Evolutionary conservation across 345 rosid genomes (phyloP).

Genomic region (Eutrema yunnanense): DNA sequence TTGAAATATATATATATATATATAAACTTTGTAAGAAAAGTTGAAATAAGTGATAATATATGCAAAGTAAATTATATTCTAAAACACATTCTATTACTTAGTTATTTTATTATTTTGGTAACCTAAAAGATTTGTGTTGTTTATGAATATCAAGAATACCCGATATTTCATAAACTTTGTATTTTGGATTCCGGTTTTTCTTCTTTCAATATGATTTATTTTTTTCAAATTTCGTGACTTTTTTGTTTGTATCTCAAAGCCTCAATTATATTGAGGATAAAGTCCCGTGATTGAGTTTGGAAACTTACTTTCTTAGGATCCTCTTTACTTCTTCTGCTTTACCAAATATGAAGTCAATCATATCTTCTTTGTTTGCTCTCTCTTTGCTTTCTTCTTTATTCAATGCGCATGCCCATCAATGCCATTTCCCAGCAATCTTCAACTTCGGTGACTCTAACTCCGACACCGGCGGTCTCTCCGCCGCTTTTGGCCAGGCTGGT

Average conservation of each 20-base stretch:
- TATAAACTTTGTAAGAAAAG: too few relatives aligned
- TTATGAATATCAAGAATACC: too few relatives aligned
- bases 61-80: too few relatives aligned
- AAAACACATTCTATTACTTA: too few relatives aligned
- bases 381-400: conserved; percentile 6
- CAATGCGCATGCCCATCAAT: neutral
- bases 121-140: too few relatives aligned
- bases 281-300: neutral
- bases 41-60: too few relatives aligned
- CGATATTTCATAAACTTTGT: too few relatives aligned
- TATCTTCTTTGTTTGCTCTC: conserved; percentile 18
- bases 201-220: neutral
- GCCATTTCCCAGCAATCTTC: conserved; percentile 67
- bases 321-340: neutral
- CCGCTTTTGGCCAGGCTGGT: conserved; percentile 70
- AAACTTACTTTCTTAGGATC: neutral
- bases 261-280: neutral
- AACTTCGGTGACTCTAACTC: conserved; percentile 96
- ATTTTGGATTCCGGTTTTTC: neutral
- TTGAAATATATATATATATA: too few relatives aligned
- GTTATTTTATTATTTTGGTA: too few relatives aligned
- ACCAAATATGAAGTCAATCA: conserved; percentile 12
- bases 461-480: conserved; percentile 86
- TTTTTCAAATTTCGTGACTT: neutral
- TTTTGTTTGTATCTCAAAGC: neutral